Percentiles rank a stretch among this genome's conserved stretches.
phyloP scores from a whole-genome alignment of 331 rosid species.

The Telfairia occidentalis region DNA sequence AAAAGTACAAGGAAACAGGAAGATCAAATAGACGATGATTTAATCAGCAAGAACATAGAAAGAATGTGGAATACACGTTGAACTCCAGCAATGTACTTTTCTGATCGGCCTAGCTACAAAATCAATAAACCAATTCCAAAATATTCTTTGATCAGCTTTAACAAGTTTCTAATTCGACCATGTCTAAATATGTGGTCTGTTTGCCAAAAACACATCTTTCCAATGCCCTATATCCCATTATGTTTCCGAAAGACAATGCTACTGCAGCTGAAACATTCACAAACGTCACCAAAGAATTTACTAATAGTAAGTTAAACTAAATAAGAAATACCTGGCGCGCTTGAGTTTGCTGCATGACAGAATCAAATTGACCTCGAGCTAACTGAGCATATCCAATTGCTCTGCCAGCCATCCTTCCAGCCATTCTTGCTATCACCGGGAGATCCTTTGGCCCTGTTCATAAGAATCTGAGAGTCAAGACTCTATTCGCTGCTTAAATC shows the following conservation, averaged over 20 bases:
- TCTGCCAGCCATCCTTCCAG: constrained; percentile 39
- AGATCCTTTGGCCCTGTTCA: constrained; percentile 42
- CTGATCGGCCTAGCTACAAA: background rate
- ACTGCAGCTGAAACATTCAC: background rate
- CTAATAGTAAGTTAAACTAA: background rate
- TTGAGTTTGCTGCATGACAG: constrained; percentile 73
- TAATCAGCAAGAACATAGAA: background rate
- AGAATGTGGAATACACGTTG: background rate
- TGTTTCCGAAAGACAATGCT: background rate
- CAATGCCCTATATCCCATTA: background rate
- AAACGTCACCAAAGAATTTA: background rate
- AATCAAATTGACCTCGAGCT: constrained; percentile 82
- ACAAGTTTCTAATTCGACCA: background rate
- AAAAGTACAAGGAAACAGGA: background rate
- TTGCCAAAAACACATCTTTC: background rate
- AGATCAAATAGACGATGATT: background rate
- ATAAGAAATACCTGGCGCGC: constrained; percentile 54
- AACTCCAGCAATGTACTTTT: background rate
- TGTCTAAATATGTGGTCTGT: background rate
- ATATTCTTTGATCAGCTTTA: background rate
- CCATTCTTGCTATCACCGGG: constrained; percentile 32
- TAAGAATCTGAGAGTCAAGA: background rate
- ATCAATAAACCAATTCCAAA: background rate
- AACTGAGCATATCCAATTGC: constrained; percentile 75
- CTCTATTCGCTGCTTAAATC: background rate